Conservation (phyloP, 2,329 filamentous ascomycete genomes). For the Teratosphaeria pseudoeucalypti region DNA sequence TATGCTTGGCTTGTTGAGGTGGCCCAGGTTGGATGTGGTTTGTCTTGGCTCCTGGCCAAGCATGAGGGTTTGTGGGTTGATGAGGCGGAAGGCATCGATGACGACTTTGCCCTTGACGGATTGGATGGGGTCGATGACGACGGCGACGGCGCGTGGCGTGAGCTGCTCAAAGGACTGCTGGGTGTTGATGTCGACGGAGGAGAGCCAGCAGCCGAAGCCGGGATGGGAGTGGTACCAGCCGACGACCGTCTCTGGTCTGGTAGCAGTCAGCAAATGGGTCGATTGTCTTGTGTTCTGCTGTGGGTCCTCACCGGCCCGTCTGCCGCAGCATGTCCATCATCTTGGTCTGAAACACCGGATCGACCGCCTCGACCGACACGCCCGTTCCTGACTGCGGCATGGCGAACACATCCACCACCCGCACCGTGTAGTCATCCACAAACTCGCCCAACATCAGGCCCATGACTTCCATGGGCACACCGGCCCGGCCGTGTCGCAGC, state of each 20-base stretch:
- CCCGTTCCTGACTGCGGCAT: constrained; percentile 99
- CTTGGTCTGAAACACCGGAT: constrained; percentile 98
- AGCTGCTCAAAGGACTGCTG: constrained; percentile 99
- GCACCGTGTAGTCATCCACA: constrained; percentile 96
- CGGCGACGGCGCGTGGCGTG: constrained; percentile 89
- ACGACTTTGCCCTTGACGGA: constrained; percentile 99
- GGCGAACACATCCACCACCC: constrained; percentile 96
- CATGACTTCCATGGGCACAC: constrained; percentile 99
- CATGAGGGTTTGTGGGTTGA: constrained; percentile 95
- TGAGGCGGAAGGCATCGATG: constrained; percentile 96
- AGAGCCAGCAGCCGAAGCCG: constrained; percentile 98
- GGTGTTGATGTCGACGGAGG: constrained; percentile 97
- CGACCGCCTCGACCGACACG: constrained; percentile 95
- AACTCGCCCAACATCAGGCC: constrained; percentile 98
- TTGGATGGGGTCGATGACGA: constrained; percentile 97
- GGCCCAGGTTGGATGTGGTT: constrained; percentile 93
- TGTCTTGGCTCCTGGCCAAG: constrained; percentile 96
- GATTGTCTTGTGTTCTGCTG: neutral
- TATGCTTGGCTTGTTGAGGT: constrained; percentile 99
- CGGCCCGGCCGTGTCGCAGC: constrained; percentile 91
- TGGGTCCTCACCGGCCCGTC: constrained; percentile 74
- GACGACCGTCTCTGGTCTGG: constrained; percentile 87
- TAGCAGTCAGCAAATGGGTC: neutral
- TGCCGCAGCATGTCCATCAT: constrained; percentile 99
- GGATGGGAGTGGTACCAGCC: constrained; percentile 99